Base-by-base conservation (phyloP, 768 basidiomycete species). In the Peribolospora baueri region DNA sequence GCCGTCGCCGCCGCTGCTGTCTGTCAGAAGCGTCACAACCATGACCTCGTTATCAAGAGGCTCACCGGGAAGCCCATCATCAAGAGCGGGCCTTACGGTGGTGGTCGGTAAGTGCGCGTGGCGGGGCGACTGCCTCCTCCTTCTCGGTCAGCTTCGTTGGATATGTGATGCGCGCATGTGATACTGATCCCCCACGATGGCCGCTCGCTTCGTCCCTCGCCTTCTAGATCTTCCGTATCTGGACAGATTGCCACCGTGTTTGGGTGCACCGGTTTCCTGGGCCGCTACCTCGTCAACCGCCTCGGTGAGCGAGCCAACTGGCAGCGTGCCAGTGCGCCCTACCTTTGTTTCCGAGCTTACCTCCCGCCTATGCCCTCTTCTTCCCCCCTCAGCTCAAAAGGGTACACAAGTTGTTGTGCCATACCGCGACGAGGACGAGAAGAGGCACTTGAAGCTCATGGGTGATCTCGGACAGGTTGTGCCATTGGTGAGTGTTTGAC, bases 391-490 rank as follows among this genome's bases (percentile, higher is more conserved):
- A 84, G 91, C 84, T 57, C 86, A 84, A 70, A 72, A 77, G 65
- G 91, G 91, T 13, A 87, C 85, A 5, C 87, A 90, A 65, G 88
- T 95, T 57, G 75, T 97, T 65, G 74, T 93, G 51, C 91, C 91
- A 5, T 95, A 91, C 71, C 78, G 93, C 48, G 87, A 95, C 60
- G 84, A 86, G 65, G 87, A 97, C 65, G 82, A 87, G 65, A 85
- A 81, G 62, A 74, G 91, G 57, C 76, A 83, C 64, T 71, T 98
- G 64, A 82, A 81, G 69, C 83, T 83, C 9, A 90, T 82, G 79
- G 93, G 91, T 47, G 93, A 98, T 71, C 73, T 97, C 54, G 93
- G 93, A 6, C 88, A 91, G 71, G 82, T 98, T 59, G 83, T 95
- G 55, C 78, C 84, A 62, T 78, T 97, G 82, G 90, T 91, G 64